Conservation (phyloP, 2,329 filamentous ascomycete species). For the Clonostachys sp. region DNA sequence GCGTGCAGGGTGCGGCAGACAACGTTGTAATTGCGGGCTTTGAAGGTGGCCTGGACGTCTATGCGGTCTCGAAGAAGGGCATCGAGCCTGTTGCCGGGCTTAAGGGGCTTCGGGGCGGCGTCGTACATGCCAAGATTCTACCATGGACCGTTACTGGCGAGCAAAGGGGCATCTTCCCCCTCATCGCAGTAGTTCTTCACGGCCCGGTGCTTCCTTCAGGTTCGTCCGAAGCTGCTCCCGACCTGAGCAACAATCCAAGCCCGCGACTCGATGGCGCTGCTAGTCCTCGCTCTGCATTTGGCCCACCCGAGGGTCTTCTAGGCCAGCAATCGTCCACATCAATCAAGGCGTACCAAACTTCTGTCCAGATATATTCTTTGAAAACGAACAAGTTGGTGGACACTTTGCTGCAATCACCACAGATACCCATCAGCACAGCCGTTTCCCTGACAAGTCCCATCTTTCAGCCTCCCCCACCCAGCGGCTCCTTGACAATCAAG, state of each 20-base stretch:
- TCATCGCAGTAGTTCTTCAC: constrained; percentile 77
- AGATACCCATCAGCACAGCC: constrained; percentile 50
- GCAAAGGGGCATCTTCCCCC: constrained; percentile 55
- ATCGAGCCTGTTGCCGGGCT: constrained; percentile 66
- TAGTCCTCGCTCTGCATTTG: constrained; percentile 32
- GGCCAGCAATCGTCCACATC: not conserved
- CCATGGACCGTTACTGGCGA: constrained; percentile 59
- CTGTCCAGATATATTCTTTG: constrained; percentile 84
- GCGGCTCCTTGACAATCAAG: constrained; percentile 69
- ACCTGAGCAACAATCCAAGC: constrained; percentile 21
- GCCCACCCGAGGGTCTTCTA: constrained; percentile 30
- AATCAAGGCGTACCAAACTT: constrained; percentile 66
- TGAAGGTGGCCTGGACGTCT: constrained; percentile 75
- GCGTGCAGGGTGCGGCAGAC: constrained; percentile 4
- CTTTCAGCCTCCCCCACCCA: constrained; percentile 64
- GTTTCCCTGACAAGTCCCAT: constrained; percentile 55
- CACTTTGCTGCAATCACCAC: constrained; percentile 68
- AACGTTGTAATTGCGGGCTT: constrained; percentile 68
- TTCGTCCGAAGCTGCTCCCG: constrained; percentile 24
- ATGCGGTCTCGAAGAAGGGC: constrained; percentile 67
- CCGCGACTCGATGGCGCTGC: constrained; percentile 30
- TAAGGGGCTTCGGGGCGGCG: constrained; percentile 73
- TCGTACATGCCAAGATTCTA: constrained; percentile 78
- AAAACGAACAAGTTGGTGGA: constrained; percentile 67
- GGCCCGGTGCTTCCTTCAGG: constrained; percentile 58